Evolutionary conservation across 768 basidiomycete genomes (phyloP), one percentile per base, ranked within the genome.

Genomic region (Phlebiopsis gigantea): DNA sequence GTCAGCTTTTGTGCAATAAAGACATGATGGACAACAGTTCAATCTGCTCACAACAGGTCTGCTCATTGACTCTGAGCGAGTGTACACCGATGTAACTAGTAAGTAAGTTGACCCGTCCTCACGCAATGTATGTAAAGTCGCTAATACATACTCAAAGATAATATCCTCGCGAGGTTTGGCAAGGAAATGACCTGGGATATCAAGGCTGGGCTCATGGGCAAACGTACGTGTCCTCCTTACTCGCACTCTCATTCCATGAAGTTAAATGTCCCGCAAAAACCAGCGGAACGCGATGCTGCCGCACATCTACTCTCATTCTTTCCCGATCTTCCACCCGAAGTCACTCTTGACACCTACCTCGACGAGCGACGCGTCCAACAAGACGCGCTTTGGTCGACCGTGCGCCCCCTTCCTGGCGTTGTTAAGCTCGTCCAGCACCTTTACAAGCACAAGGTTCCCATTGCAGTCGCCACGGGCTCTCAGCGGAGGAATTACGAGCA

Each of bases 141-240:
- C 49, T 42, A 30, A 26, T 54, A 21, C 61, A 19, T 57, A 61
- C 21, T 55, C 50, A 56, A 46, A 88, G 90, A 93, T 72, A 77
- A 82, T 25, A 85, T 92, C 50, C 80, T 95, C 19, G 81, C 76
- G 17, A 77, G 75, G 10, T 85, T 87, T 64, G 90, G 88, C 25
- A 84, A 83, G 59, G 72, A 80, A 60, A 89, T 93, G 86, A 88
- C 88, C 2, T 92, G 90, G 90, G 85, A 89, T 56, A 90, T 93
- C 56, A 92, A 93, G 66, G 84, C 88, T n/a, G 88, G 86, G 0
- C 80, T 88, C 56, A 93, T 93, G 91, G 91, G 91, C 54, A 89
- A 87, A 75, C 81, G 90, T 90, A 47, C 54, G 76, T 68, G n/a
- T 44, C 44, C 21, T 48, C 25, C 17, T 52, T 24, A 26, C 17